A percentile compares a stretch with the other conserved stretches of the same genome.
These are phyloP conservation scores for Myriosclerotinia curreyana DNA, from an alignment of 2,329 filamentous ascomycete genomes.

Conservation along the genomic window DNA sequence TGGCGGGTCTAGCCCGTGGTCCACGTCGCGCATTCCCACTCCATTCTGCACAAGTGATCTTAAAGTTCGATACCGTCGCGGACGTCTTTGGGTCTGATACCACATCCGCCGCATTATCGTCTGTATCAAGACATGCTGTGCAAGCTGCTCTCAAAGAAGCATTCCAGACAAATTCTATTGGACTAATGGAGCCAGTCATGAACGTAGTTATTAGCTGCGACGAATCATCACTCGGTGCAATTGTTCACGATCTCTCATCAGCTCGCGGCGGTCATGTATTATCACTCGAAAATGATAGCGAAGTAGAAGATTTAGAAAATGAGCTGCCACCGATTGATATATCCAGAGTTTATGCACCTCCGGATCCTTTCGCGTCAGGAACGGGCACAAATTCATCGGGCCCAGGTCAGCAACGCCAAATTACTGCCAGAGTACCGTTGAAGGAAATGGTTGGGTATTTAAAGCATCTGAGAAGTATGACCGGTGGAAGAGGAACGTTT, in stretches of 20 bases:
- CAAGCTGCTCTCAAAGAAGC: slow-evolving; percentile 65
- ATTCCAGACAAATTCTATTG: slow-evolving; percentile 52
- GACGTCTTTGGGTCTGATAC: slow-evolving; percentile 67
- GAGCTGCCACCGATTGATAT: slow-evolving; percentile 57
- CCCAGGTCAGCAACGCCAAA: slow-evolving; percentile 53
- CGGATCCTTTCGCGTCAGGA: slow-evolving; percentile 70
- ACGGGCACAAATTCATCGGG: slow-evolving; percentile 49
- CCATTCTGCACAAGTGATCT: slow-evolving; percentile 67
- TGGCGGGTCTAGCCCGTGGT: slow-evolving; percentile 80
- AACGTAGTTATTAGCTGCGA: slow-evolving; percentile 81
- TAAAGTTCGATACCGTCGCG: slow-evolving; percentile 63
- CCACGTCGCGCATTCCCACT: slow-evolving; percentile 78
- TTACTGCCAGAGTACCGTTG: slow-evolving; percentile 83
- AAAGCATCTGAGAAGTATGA: slow-evolving; percentile 83
- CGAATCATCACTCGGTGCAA: slow-evolving; percentile 73
- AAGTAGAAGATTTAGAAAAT: slow-evolving; percentile 25
- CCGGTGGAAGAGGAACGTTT: slow-evolving; percentile 76
- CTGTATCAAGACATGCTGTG: slow-evolving; percentile 65
- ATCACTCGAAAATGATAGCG: slow-evolving; percentile 53
- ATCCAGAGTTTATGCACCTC: slow-evolving; percentile 77
- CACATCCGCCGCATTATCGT: slow-evolving; percentile 65
- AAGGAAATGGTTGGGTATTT: slow-evolving; percentile 97
- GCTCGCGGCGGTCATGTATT: slow-evolving; percentile 71
- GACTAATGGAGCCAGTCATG: slow-evolving; percentile 92
- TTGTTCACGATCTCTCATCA: slow-evolving; percentile 78